A percentile compares a stretch with the other conserved stretches of the same genome.
These are phyloP conservation scores for Cyberlindnera japonica DNA, from an alignment of 805 yeast species.

Conservation along the genomic window DNA sequence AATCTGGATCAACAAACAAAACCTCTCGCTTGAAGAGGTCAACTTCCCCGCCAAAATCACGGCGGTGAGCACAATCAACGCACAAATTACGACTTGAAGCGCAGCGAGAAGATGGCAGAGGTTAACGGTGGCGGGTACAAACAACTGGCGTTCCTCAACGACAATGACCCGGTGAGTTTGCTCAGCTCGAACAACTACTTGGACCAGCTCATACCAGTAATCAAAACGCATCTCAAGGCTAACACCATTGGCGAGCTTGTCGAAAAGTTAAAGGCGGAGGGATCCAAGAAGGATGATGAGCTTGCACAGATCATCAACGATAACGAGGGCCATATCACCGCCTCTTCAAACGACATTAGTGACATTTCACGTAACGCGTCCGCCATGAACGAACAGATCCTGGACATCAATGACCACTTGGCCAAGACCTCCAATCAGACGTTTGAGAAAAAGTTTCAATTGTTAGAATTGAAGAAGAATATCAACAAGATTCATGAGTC, in stretches of 20 bases:
- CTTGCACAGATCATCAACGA: constrained; percentile 58
- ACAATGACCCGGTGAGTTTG: constrained; percentile 25
- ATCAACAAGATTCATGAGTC: constrained; percentile 70
- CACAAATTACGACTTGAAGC: no score
- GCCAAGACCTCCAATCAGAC: constrained; percentile 64
- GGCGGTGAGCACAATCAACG: constrained; percentile 1
- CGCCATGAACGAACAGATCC: constrained; percentile 51
- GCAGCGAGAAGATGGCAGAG: neutral
- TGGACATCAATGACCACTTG: constrained; percentile 52
- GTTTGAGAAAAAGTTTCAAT: constrained; percentile 54
- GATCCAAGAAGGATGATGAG: constrained; percentile 58
- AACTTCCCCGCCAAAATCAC: no score
- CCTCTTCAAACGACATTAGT: constrained; percentile 61
- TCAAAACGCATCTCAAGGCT: constrained; percentile 56
- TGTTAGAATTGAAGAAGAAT: constrained; percentile 59
- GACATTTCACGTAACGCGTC: constrained; percentile 56
- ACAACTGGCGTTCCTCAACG: constrained; percentile 21
- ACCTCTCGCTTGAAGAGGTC: no score
- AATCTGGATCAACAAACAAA: no score
- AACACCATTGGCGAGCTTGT: constrained; percentile 55
- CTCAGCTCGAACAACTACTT: constrained; percentile 59
- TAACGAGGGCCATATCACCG: constrained; percentile 51
- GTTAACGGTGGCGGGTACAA: constrained; percentile 3
- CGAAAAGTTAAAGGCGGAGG: constrained; percentile 50
- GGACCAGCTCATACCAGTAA: constrained; percentile 75